Conservation (phyloP, 139 green algal genomes). For the Picochlorum sp. region DNA sequence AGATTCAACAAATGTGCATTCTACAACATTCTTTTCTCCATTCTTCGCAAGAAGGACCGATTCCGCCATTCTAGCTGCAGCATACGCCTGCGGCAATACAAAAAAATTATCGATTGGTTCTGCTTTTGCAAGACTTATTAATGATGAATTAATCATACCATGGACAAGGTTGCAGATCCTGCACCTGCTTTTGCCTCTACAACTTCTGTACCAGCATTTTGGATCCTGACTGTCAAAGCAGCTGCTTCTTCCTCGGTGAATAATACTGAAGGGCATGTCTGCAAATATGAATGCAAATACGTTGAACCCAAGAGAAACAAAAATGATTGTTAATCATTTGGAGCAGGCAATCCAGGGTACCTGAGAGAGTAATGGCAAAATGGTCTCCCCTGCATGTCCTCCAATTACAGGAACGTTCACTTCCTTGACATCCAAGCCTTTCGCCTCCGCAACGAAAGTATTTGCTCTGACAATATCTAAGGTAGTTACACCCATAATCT, state of each 20-base stretch:
- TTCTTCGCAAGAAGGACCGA: slow-evolving; percentile 60
- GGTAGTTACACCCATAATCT: slow-evolving; percentile 52
- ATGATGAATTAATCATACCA: slow-evolving; percentile 30
- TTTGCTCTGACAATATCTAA: slow-evolving; percentile 84
- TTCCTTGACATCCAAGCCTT: slow-evolving; percentile 53
- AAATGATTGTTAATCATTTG: not conserved
- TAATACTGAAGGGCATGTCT: slow-evolving; percentile 65
- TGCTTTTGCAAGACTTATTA: not conserved
- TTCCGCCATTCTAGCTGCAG: slow-evolving; percentile 71
- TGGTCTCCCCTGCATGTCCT: slow-evolving; percentile 94
- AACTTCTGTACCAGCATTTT: slow-evolving; percentile 80
- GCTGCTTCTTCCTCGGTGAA: slow-evolving; percentile 77
- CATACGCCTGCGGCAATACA: slow-evolving; percentile 43
- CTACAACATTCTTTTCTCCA: slow-evolving; percentile 50
- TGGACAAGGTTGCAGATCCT: slow-evolving; percentile 76
- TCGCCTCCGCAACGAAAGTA: slow-evolving; percentile 56
- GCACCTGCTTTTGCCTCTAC: slow-evolving; percentile 80
- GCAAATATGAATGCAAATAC: slow-evolving; percentile 1
- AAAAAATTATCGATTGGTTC: not conserved
- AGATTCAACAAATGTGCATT: slow-evolving; percentile 66
- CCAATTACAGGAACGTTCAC: slow-evolving; percentile 93
- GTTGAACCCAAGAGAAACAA: not conserved
- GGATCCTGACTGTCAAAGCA: slow-evolving; percentile 70
- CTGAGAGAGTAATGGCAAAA: slow-evolving; percentile 90
- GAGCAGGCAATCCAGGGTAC: slow-evolving; percentile 29